These are phyloP conservation scores for Stevia rebaudiana DNA, from an alignment of 140 eudicot species.

Conservation along the genomic window DNA sequence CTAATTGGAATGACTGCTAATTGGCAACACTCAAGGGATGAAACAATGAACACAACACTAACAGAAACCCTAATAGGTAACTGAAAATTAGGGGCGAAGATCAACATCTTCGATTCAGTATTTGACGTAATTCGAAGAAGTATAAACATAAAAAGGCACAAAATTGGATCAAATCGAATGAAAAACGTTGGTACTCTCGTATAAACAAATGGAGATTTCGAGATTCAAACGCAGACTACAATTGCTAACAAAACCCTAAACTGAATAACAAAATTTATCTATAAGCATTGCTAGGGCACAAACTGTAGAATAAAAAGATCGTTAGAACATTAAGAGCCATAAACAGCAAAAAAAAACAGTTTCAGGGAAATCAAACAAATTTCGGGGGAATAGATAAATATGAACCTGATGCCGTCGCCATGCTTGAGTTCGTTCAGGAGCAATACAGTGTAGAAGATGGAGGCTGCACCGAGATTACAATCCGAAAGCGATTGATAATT, in stretches of 20 bases:
- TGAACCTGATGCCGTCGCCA: slow-evolving; percentile 30
- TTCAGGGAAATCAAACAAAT: not conserved
- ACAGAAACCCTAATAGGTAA: not conserved
- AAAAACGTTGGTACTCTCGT: not conserved
- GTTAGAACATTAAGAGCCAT: not conserved
- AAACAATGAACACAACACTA: not conserved
- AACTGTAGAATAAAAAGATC: not conserved
- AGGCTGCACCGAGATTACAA: not conserved
- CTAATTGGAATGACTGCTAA: not conserved
- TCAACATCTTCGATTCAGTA: not conserved
- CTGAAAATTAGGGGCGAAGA: not conserved
- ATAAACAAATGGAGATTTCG: not conserved
- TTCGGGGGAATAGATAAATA: not conserved
- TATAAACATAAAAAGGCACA: not conserved
- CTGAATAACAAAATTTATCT: not conserved
- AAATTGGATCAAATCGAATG: not conserved
- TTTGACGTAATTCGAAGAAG: not conserved
- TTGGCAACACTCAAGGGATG: not conserved
- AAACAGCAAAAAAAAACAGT: not conserved
- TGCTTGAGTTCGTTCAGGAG: not conserved
- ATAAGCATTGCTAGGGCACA: not conserved
- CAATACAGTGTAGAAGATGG: not conserved
- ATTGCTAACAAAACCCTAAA: not conserved
- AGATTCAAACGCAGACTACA: not conserved
- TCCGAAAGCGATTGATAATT: not conserved